Evolutionary conservation across 805 yeast species (phyloP).

Genomic region (Barnettozyma wickerhamii): DNA sequence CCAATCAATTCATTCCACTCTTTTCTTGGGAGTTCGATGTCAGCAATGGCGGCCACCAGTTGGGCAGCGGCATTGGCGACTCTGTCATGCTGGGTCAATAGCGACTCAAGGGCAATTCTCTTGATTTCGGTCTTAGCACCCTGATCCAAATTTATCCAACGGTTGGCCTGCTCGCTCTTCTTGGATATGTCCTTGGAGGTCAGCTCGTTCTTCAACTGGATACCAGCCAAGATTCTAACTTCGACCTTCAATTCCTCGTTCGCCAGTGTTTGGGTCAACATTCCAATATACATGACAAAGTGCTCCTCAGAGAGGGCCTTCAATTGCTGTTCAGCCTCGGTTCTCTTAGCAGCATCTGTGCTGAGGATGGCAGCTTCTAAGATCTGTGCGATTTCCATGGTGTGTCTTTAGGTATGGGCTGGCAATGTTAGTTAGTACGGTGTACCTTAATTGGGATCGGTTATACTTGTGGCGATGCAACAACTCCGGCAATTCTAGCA

Average conservation of each 20-base stretch:
- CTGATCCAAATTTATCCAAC: slow-evolving; percentile 67
- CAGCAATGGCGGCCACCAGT: slow-evolving; percentile 95
- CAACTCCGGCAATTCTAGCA: too few relatives aligned
- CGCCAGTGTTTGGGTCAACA: slow-evolving; percentile 67
- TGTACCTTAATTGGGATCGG: too few relatives aligned
- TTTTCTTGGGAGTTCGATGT: slow-evolving; percentile 80
- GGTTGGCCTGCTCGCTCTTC: slow-evolving; percentile 53
- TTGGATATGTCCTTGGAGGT: slow-evolving; percentile 72
- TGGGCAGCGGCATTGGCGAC: slow-evolving; percentile 91
- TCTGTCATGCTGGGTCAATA: slow-evolving; percentile 62
- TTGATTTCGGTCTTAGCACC: slow-evolving; percentile 61
- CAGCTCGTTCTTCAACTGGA: slow-evolving; percentile 82
- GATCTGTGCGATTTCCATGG: slow-evolving; percentile 56
- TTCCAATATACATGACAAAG: slow-evolving; percentile 68
- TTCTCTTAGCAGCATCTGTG: slow-evolving; percentile 61
- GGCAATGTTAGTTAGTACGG: slow-evolving; percentile 8
- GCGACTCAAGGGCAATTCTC: slow-evolving; percentile 54
- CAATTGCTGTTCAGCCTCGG: slow-evolving; percentile 76
- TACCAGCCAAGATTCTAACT: slow-evolving; percentile 88
- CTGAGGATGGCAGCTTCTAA: slow-evolving; percentile 77
- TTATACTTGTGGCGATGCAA: too few relatives aligned
- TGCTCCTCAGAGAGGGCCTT: slow-evolving; percentile 65
- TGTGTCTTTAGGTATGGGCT: background rate
- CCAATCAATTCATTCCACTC: slow-evolving; percentile 89
- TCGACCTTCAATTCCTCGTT: slow-evolving; percentile 63